Percentiles rank a stretch among this genome's conserved stretches.
Conservation (phyloP, 2,329 filamentous ascomycete species). For the Microdochium bolleyi region DNA sequence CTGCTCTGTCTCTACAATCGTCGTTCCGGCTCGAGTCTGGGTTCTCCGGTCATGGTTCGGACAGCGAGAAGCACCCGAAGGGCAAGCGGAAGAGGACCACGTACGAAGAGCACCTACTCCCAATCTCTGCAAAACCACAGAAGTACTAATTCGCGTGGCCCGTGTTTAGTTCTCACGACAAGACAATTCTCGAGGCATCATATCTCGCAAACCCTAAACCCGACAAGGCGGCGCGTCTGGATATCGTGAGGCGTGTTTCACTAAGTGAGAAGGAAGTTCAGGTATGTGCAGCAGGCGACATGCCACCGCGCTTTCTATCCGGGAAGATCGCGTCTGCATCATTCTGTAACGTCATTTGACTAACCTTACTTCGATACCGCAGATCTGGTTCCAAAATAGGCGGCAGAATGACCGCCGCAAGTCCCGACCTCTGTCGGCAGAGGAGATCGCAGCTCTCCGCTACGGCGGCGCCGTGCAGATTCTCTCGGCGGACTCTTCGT, state of each 20-base stretch:
- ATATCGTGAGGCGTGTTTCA: slow-evolving; percentile 77
- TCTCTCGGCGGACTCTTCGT: slow-evolving; percentile 23
- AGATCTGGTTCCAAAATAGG: slow-evolving; percentile 98
- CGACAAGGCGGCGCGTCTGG: slow-evolving; percentile 78
- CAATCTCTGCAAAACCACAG: slow-evolving; percentile 1
- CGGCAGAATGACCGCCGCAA: slow-evolving; percentile 88
- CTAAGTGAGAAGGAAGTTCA: slow-evolving; percentile 95
- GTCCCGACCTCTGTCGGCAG: slow-evolving; percentile 71
- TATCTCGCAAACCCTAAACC: slow-evolving; percentile 83
- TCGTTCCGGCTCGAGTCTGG: slow-evolving; percentile 22
- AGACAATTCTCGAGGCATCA: slow-evolving; percentile 77
- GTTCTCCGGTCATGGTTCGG: slow-evolving; percentile 16
- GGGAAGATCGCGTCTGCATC: background rate
- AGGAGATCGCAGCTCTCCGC: slow-evolving; percentile 61
- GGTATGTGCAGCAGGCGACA: slow-evolving; percentile 43
- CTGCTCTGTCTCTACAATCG: slow-evolving; percentile 22
- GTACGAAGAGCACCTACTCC: slow-evolving; percentile 33
- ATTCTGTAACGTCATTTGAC: slow-evolving; percentile 4
- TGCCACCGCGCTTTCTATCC: background rate
- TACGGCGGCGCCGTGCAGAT: slow-evolving; percentile 43
- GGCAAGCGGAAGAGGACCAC: slow-evolving; percentile 56
- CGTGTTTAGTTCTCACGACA: slow-evolving; percentile 67
- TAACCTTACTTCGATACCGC: slow-evolving; percentile 9
- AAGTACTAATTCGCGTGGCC: slow-evolving; percentile 1
- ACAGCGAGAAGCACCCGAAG: slow-evolving; percentile 41